A percentile compares a stretch with the other conserved stretches of the same genome.
Conservation (phyloP, 2,329 filamentous ascomycete genomes). For the Lojkania enalia region DNA sequence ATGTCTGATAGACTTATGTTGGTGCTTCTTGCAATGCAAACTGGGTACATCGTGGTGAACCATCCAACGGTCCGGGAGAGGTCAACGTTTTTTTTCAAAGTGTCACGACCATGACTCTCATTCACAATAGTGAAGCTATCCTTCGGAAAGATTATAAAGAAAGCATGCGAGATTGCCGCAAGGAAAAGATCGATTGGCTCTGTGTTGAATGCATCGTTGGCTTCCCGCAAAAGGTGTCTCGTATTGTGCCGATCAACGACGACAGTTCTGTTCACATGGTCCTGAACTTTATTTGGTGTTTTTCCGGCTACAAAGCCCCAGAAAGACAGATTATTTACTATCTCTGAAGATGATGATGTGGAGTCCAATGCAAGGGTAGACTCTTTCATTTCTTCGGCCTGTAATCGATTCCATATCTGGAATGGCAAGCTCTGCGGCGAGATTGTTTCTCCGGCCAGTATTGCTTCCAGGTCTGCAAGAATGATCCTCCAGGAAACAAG, state of each 20-base stretch:
- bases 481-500: conserved; percentile 49
- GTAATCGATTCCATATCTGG: conserved; percentile 33
- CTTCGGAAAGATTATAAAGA: conserved; percentile 37
- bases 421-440: conserved; percentile 26
- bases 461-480: conserved; percentile 43
- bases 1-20: conserved; percentile 53
- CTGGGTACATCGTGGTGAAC: conserved; percentile 33
- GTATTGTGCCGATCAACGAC: conserved; percentile 6
- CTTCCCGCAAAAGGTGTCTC: conserved; percentile 12
- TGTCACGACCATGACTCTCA: conserved; percentile 21
- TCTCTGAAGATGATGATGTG: not conserved
- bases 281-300: conserved; percentile 19
- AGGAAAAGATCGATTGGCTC: conserved; percentile 44
- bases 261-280: conserved; percentile 13
- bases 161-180: conserved; percentile 6
- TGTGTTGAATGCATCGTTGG: conserved; percentile 52
- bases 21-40: conserved; percentile 55
- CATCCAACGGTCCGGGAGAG: conserved; percentile 22
- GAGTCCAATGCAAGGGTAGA: not conserved
- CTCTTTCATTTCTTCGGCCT: conserved; percentile 23
- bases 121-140: conserved; percentile 39
- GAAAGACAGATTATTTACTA: not conserved
- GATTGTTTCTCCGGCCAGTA: conserved; percentile 8
- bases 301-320: not conserved
- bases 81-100: conserved; percentile 18